Conservation (phyloP, 116 monocot genomes). For the Trichopus zeylanicus region DNA sequence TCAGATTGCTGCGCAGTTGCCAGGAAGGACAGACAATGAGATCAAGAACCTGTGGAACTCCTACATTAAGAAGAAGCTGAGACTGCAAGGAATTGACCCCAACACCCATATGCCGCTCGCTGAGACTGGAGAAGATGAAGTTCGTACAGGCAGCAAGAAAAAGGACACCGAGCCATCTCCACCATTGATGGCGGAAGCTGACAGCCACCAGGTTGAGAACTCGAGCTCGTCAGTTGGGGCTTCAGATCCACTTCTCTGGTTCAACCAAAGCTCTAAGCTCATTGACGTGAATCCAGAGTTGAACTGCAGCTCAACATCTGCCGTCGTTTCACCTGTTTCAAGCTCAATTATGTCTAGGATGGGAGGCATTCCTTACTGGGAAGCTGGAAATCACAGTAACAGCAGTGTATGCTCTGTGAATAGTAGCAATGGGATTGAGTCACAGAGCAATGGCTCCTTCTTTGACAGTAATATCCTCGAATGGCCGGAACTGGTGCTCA, state of each 20-base stretch:
- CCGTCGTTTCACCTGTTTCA: slow-evolving; percentile 17
- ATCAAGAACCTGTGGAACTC: slow-evolving; percentile 93
- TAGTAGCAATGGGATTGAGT: slow-evolving; percentile 18
- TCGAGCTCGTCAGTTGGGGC: slow-evolving; percentile 11
- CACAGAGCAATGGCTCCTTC: slow-evolving; percentile 31
- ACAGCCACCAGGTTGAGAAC: background rate
- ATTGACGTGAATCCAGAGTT: no score
- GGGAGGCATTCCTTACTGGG: slow-evolving; percentile 20
- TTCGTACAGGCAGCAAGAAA: background rate
- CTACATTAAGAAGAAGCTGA: slow-evolving; percentile 84
- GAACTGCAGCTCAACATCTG: slow-evolving; percentile 18
- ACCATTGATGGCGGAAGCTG: background rate
- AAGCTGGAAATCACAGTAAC: slow-evolving; percentile 19
- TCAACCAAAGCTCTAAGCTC: slow-evolving; percentile 40
- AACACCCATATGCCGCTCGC: slow-evolving; percentile 65
- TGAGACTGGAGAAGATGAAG: slow-evolving; percentile 22
- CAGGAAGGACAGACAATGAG: slow-evolving; percentile 87
- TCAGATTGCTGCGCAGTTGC: slow-evolving; percentile 76
- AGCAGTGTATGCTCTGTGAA: slow-evolving; percentile 26
- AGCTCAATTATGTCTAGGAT: no score
- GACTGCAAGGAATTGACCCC: slow-evolving; percentile 83
- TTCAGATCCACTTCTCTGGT: slow-evolving; percentile 29
- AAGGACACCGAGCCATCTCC: no score
- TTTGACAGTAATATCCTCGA: slow-evolving; percentile 26
- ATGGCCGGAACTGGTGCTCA: slow-evolving; percentile 36